A percentile compares a stretch with the other conserved stretches of the same genome.
Conservation (phyloP, 129 eudicot species). For the Mikania micrantha region DNA sequence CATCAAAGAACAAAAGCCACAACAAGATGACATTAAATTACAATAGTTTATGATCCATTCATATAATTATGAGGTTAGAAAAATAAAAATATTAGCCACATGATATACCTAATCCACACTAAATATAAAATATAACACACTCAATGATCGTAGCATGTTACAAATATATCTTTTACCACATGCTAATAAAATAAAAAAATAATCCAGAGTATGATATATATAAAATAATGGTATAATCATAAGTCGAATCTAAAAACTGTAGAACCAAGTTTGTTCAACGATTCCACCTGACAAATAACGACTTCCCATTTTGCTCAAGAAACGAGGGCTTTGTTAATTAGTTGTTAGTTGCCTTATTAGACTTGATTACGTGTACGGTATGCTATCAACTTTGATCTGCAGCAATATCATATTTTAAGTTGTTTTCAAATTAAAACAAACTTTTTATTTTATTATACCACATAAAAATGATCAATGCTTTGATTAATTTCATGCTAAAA, state of each 20-base stretch:
- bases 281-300: constrained; percentile 15
- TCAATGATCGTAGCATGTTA: constrained; percentile 15
- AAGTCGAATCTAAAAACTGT: not conserved
- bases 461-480: too few species aligned
- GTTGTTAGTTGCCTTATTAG: constrained; percentile 1
- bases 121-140: not conserved
- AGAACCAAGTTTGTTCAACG: constrained; percentile 1
- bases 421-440: not conserved
- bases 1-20: not conserved
- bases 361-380: not conserved
- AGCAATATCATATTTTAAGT: not conserved
- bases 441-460: too few species aligned
- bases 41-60: not conserved
- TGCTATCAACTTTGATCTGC: not conserved
- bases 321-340: not conserved
- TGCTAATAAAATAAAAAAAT: not conserved
- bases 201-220: not conserved
- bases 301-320: constrained; percentile 6
- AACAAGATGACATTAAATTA: not conserved
- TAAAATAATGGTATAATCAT: not conserved
- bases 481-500: not conserved
- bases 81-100: constrained; percentile 6
- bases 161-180: constrained; percentile 7
- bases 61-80: not conserved
- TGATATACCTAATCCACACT: not conserved